Conservation (phyloP, 163 green algal species). For the Volvox carteri region DNA sequence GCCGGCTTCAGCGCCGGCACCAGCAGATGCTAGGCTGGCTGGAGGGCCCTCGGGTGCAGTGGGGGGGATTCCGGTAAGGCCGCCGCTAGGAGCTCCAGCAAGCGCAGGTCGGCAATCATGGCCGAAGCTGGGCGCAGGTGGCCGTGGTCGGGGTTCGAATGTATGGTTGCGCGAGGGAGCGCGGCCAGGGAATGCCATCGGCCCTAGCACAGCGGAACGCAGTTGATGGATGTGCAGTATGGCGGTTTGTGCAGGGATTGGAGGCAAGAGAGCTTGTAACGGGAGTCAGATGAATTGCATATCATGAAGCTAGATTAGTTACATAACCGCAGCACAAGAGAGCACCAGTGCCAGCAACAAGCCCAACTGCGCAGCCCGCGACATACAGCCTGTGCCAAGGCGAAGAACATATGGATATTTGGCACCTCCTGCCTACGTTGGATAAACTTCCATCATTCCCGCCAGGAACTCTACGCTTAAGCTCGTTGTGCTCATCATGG, state of each 20-base stretch:
- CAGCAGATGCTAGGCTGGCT: neutral
- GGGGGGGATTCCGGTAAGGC: neutral
- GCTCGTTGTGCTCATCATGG: neutral
- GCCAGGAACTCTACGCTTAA: too few relatives aligned
- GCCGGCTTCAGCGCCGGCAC: neutral
- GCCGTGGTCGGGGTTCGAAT: neutral
- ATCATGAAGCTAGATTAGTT: too few relatives aligned
- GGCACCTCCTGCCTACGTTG: too few relatives aligned
- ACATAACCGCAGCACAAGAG: too few relatives aligned
- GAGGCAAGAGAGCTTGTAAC: too few relatives aligned
- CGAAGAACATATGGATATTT: too few relatives aligned
- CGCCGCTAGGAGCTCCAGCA: neutral
- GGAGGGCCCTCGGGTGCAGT: neutral
- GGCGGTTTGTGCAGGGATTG: too few relatives aligned
- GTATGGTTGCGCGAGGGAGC: slow-evolving; percentile 29
- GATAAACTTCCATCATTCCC: too few relatives aligned
- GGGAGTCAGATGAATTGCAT: too few relatives aligned
- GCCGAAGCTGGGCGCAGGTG: neutral
- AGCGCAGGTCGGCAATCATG: neutral
- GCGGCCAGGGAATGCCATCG: neutral
- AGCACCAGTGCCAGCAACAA: too few relatives aligned
- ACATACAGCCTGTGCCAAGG: too few relatives aligned
- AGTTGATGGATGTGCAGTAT: neutral
- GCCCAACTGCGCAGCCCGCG: too few relatives aligned
- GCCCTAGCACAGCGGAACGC: neutral